Evolutionary conservation across 2,329 filamentous ascomycete species (phyloP), one percentile per base, ranked within the genome.

Genomic region (Trichophyton mentagrophytes): DNA sequence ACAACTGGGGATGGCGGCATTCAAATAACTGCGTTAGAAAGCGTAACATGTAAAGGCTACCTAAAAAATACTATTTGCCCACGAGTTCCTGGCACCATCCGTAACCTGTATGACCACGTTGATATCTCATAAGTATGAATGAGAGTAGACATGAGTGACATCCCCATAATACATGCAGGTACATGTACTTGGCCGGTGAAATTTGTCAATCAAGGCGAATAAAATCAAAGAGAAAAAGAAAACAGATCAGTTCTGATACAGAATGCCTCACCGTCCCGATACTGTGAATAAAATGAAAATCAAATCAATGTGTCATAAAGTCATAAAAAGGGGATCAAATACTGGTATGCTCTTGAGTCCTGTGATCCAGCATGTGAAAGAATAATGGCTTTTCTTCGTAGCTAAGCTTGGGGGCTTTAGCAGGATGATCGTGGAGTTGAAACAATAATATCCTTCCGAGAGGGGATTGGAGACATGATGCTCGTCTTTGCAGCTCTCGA

Each of bases 381-480:
- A 55, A 36, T 55, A 11, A n/a, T 2, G n/a, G 6, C 8, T 36
- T 13, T 1, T 15, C 27, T 55, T 55, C n/a, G 27, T 55, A 1
- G 13, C 8, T n/a, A 36, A 38, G 20, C 9, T 13, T 36, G 6
- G 25, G 9, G 6, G 33, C 30, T 20, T 61, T 64, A 72, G 42
- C 67, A 65, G 51, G 67, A 69, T 11, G 72, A 73, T 22, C 69
- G 70, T 57, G 73, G 70, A 46, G 72, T 72, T 17, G 70, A 69
- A 51, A 72, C 64, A 40, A 69, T 61, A 46, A 76, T 68, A 62
- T 73, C 72, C 66, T 73, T 73, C 61, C 72, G 71, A 13, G 73
- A 72, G 11, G 73, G 71, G 27, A 70, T 67, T 3, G 73, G 73
- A 11, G 74, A 76, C 47, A 69, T 60, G 36, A 73, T 73, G 13